Percentiles rank a stretch among this genome's conserved stretches.
phyloP scores from a whole-genome alignment of 257 asterid genomes.

The Datura wrightii region DNA sequence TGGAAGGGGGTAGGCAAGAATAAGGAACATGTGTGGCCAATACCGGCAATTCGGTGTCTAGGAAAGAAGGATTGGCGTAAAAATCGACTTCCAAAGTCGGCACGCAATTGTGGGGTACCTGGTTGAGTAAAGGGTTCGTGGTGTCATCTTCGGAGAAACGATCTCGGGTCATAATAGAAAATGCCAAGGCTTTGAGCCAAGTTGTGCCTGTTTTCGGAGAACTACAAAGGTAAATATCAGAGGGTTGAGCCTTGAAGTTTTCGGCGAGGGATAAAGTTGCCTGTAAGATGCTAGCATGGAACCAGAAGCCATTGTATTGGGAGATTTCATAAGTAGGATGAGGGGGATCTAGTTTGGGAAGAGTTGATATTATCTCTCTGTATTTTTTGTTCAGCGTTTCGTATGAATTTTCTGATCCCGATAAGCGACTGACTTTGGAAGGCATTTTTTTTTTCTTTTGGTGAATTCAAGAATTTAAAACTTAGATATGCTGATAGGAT shows the following conservation, averaged over 20 bases:
- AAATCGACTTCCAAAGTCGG: not conserved
- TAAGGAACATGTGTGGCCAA: not conserved
- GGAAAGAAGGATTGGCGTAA: not conserved
- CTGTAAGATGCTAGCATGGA: not conserved
- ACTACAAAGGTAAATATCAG: not conserved
- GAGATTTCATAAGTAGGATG: not conserved
- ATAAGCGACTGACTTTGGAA: not conserved
- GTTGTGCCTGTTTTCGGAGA: not conserved
- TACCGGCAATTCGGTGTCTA: not conserved
- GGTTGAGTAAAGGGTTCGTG: not conserved
- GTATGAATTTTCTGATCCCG: not conserved
- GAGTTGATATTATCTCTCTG: constrained; percentile 1
- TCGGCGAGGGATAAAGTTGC: not conserved
- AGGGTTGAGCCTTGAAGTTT: not conserved
- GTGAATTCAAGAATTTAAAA: not conserved
- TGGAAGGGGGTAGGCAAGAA: not conserved
- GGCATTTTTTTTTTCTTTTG: not conserved
- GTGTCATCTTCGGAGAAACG: not conserved
- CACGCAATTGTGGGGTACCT: not conserved
- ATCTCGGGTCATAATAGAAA: not conserved
- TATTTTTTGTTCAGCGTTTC: not conserved
- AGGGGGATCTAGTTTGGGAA: not conserved
- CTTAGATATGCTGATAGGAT: not conserved
- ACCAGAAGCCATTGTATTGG: constrained; percentile 25
- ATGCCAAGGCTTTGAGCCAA: not conserved